A percentile compares a stretch with the other conserved stretches of the same genome.
phyloP scores from a whole-genome alignment of 192 early-diverging fungal genomes.

The Spizellomyces punctatus region DNA sequence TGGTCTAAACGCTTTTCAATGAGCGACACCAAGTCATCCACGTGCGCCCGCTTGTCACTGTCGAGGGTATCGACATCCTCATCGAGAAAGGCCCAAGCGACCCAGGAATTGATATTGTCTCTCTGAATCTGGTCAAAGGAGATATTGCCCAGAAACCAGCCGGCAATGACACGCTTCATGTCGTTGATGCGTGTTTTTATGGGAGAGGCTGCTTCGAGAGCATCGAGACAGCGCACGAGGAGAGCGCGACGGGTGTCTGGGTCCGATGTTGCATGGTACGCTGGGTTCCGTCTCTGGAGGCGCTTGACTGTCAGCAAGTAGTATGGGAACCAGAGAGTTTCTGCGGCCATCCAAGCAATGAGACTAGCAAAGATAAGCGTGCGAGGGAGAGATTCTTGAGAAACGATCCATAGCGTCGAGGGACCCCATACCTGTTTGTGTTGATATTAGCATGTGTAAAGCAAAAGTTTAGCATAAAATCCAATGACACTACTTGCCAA shows the following conservation, averaged over 20 bases:
- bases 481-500: too few species aligned
- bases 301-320: constrained; percentile 1
- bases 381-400: too few species aligned
- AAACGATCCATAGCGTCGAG: too few species aligned
- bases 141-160: constrained; percentile 25
- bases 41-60: background rate
- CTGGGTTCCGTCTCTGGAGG: constrained; percentile 6
- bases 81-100: constrained; percentile 31
- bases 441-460: too few species aligned
- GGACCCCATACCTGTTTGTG: too few species aligned
- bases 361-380: background rate
- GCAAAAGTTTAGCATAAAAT: too few species aligned
- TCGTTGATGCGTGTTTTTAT: constrained; percentile 3
- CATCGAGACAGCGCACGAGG: constrained; percentile 11
- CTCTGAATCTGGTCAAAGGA: constrained; percentile 1
- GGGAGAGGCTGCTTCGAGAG: background rate
- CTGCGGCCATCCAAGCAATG: constrained; percentile 4
- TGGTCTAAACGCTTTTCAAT: constrained; percentile 7
- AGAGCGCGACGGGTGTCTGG: background rate
- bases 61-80: constrained; percentile 4
- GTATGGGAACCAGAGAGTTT: constrained; percentile 21
- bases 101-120: constrained; percentile 19
- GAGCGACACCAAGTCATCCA: background rate
- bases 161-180: constrained; percentile 9
- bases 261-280: constrained; percentile 1